Conservation (phyloP, 345 rosid species). For the Eucalyptus urophylla region DNA sequence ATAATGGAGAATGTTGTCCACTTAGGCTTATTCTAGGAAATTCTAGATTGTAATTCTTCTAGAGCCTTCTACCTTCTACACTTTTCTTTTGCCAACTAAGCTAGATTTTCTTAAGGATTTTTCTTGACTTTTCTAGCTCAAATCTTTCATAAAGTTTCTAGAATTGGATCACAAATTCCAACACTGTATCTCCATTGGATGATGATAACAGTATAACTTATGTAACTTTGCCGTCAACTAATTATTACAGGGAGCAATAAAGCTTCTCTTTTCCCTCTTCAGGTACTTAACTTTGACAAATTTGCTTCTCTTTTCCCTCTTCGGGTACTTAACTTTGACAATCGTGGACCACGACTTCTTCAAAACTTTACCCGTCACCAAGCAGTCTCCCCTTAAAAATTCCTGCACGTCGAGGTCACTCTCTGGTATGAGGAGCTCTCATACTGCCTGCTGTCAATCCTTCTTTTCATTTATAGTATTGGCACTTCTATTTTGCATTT, state of each 20-base stretch:
- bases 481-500: too few species aligned
- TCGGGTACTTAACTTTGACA: too few species aligned
- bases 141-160: too few species aligned
- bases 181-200: not conserved
- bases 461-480: too few species aligned
- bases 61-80: too few species aligned
- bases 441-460: not conserved
- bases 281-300: constrained; percentile 78
- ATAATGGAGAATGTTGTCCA: too few species aligned
- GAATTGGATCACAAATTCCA: too few species aligned
- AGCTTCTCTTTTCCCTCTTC: not conserved
- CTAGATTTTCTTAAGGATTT: too few species aligned
- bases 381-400: constrained; percentile 89
- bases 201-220: not conserved
- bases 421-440: constrained; percentile 44
- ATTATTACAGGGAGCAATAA: not conserved
- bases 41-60: too few species aligned
- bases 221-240: not conserved
- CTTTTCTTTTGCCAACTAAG: too few species aligned
- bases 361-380: constrained; percentile 84
- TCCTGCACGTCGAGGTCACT: constrained; percentile 93
- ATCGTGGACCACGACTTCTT: constrained; percentile 72
- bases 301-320: not conserved
- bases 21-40: too few species aligned
- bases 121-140: too few species aligned